Base-by-base conservation (phyloP, 352 stramenopile genomes). In the Pythium plurisporium region DNA sequence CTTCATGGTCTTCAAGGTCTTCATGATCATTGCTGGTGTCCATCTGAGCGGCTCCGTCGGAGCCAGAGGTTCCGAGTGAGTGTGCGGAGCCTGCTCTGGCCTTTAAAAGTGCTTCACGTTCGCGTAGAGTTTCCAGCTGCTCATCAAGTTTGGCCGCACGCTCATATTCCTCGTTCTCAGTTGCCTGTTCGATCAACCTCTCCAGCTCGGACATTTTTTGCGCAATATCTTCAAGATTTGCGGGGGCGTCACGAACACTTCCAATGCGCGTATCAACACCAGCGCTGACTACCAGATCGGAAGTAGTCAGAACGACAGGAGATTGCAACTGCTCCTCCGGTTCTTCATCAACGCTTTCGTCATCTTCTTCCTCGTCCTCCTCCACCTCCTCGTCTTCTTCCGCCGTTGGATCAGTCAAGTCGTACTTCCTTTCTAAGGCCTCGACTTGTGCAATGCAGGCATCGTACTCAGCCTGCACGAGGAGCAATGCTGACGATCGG, bases 111-210 rank as follows among this genome's bases (percentile, higher is more conserved):
- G 74, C 65, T 43, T 86, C 69, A 5, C 72, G 76, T 17, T 72
- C 54, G 57, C 87, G 86, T 33, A 89, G 65, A 0, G 31, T 42
- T 51, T 91, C 78, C 12, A 94, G 70, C 53, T 87, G 80, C 26
- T 91, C 79, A 45, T 94, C 84, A 42, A 94, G 57, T 29, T 68
- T 84, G 12, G 81, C 84, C 34, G 84, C 84, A 38, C 87, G 59
- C 40, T 94, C 84, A 51, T 94, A 91, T 2, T 94, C 73, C 57
- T 94, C 84, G 26, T 87, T 85, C 43, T 89, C 82, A 0, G 84
- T 94, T 3, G 84, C 84, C 25, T 76, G 64, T 37, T 94, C 79
- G 31, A 94, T 91, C 59, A 82, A 62, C 9, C 34, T 46, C 47
- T 94, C 84, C 1, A 94, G 65, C 33, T 87, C 67, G 5, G 63